Evolutionary conservation across 2,329 filamentous ascomycete genomes (phyloP), one percentile per base, ranked within the genome.

Genomic region (Pseudogymnoascus sp.): DNA sequence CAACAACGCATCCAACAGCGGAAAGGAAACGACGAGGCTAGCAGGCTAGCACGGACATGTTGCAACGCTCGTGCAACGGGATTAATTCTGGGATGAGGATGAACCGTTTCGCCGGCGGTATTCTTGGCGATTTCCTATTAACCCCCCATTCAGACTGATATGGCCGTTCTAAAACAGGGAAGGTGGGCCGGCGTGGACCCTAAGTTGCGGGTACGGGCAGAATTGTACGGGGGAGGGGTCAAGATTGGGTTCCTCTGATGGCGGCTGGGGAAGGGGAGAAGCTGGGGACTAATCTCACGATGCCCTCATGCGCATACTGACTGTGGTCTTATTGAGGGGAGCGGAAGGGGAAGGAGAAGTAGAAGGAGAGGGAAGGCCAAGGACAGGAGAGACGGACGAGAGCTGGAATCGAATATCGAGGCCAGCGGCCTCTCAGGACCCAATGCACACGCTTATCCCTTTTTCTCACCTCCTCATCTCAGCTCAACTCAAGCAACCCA

Each of bases 101-200:
- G 71, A 61, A 66, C 69, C 64, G 63, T 67, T 35, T 68, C 64
- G 60, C 64, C 65, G 45, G 74, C 72, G 66, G 63, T 69, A 38
- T 63, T 64, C 33, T 68, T 67, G 59, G 70, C 72, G 21, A 45
- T 23, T 26, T 26, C 21, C 21, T 3, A 23, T n/a, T 26, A 26
- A 23, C 7, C 39, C 39, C 39, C 39, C 39, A 45, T 45, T 26
- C 12, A 26, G 21, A 45, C 13, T 45, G 39, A 23, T 45, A 45
- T 21, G 39, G 39, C 39, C 19, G 39, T 26, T 45, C 39, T 21
- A 15, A 15, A 45, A 26, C 39, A 45, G 39, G 39, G 39, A 48
- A 48, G 21, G 41, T 48, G 21, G 21, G 21, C 41, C 41, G 41
- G 41, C 41, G 28, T 26, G 41, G 41, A 48, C 41, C 41, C 41